phyloP scores from a whole-genome alignment of 2,329 filamentous ascomycete species.

The Ophiostoma angusticollis region DNA sequence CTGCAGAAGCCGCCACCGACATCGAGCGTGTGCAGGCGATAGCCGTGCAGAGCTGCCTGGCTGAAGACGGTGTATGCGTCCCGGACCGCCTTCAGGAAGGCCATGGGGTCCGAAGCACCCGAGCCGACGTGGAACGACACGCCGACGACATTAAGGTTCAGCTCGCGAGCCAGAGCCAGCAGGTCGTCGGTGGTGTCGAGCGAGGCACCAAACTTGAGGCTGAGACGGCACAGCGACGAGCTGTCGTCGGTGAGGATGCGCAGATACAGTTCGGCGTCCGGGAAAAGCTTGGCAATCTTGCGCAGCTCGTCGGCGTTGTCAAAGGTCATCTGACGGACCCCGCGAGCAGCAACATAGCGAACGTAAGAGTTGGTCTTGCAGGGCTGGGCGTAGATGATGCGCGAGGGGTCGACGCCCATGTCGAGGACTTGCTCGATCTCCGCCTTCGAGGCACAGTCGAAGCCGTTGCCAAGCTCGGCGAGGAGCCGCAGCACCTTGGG shows the following conservation, averaged over 20 bases:
- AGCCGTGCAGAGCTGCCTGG: slow-evolving; percentile 64
- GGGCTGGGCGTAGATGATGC: slow-evolving; percentile 97
- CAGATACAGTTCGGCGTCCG: slow-evolving; percentile 79
- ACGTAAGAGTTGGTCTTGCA: slow-evolving; percentile 99
- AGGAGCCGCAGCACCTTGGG: slow-evolving; percentile 78
- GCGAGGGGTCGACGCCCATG: slow-evolving; percentile 70
- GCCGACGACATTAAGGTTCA: slow-evolving; percentile 82
- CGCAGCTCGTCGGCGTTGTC: slow-evolving; percentile 96
- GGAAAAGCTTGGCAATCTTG: slow-evolving; percentile 90
- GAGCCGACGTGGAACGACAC: slow-evolving; percentile 98
- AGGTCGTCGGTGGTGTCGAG: slow-evolving; percentile 70
- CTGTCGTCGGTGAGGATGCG: slow-evolving; percentile 96
- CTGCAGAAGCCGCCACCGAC: slow-evolving; percentile 87
- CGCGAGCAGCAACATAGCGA: slow-evolving; percentile 70
- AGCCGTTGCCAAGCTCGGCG: slow-evolving; percentile 78
- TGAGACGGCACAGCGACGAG: slow-evolving; percentile 83
- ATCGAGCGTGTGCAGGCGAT: slow-evolving; percentile 74
- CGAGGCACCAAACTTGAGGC: slow-evolving; percentile 92
- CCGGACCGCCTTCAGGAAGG: slow-evolving; percentile 80
- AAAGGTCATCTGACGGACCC: slow-evolving; percentile 97
- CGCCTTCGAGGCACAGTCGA: slow-evolving; percentile 95
- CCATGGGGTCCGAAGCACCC: slow-evolving; percentile 82
- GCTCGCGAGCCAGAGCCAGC: slow-evolving; percentile 63
- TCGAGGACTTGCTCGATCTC: slow-evolving; percentile 88
- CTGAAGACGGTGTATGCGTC: slow-evolving; percentile 86